Conservation (phyloP, 1,284 basidiomycete genomes). For the Cutaneotrichosporon cavernicola region DNA sequence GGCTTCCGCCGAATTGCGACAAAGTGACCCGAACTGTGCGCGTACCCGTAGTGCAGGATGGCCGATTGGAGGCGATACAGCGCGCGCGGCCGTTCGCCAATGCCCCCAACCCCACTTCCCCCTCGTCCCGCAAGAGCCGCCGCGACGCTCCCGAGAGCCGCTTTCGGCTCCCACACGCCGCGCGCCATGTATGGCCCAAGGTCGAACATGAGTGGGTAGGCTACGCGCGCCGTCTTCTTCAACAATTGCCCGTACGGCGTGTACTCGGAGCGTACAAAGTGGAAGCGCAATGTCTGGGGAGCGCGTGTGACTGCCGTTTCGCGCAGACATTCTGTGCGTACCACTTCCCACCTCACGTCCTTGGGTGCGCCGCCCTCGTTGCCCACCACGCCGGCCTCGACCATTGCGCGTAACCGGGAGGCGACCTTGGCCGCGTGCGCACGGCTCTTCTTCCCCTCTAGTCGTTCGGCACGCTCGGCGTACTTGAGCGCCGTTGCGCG, state of each 20-base stretch:
- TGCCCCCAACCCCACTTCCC: not conserved
- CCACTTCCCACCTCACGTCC: constrained; percentile 43
- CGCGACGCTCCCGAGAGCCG: not conserved
- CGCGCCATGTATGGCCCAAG: constrained; percentile 65
- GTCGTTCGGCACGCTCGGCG: constrained; percentile 22
- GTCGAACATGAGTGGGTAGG: constrained; percentile 81
- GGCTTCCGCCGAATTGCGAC: constrained; percentile 84
- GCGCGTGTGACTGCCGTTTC: constrained; percentile 59
- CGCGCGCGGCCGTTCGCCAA: constrained; percentile 50
- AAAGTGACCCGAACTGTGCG: constrained; percentile 87
- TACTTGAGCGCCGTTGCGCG: constrained; percentile 47
- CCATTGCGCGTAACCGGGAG: constrained; percentile 60
- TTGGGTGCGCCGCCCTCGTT: constrained; percentile 14
- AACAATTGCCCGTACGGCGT: constrained; percentile 65
- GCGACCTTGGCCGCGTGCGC: constrained; percentile 68
- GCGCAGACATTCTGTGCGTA: constrained; percentile 39
- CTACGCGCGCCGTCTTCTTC: constrained; percentile 76
- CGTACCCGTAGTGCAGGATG: constrained; percentile 80
- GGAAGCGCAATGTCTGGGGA: constrained; percentile 75
- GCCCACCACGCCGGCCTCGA: constrained; percentile 54
- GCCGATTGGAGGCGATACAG: constrained; percentile 77
- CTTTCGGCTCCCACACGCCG: constrained; percentile 45
- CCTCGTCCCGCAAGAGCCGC: not conserved
- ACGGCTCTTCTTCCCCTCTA: constrained; percentile 59
- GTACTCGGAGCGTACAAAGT: constrained; percentile 81